Conservation (phyloP, 352 stramenopile genomes). For the Thalassiosira hispida region DNA sequence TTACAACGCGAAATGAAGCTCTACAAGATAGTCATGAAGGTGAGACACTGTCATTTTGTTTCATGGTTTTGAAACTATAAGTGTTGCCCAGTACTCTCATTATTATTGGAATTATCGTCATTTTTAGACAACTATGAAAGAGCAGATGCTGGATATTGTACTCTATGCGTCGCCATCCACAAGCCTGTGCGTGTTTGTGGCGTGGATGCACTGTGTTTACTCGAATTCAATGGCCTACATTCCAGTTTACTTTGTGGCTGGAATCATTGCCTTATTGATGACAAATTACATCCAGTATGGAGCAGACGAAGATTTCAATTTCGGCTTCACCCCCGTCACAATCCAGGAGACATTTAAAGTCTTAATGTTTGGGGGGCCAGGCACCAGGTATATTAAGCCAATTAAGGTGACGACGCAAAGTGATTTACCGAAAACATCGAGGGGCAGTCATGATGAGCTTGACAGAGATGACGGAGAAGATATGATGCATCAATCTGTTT, state of each 20-base stretch:
- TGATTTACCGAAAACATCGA: constrained; percentile 5
- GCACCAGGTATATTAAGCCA: constrained; percentile 41
- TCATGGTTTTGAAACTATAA: not conserved
- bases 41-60: constrained; percentile 19
- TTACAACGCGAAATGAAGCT: constrained; percentile 56
- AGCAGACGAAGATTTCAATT: constrained; percentile 49
- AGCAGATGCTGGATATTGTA: constrained; percentile 46
- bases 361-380: constrained; percentile 30
- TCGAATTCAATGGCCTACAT: constrained; percentile 59
- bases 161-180: constrained; percentile 35
- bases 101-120: not conserved
- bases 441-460: constrained; percentile 10
- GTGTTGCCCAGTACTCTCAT: not conserved
- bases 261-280: constrained; percentile 62
- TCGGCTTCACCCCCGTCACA: constrained; percentile 61
- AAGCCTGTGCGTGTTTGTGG: constrained; percentile 63
- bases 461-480: constrained; percentile 10
- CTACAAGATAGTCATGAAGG: constrained; percentile 41
- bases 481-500: constrained; percentile 9
- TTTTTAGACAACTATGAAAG: constrained; percentile 46
- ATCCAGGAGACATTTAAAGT: constrained; percentile 58
- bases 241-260: constrained; percentile 63
- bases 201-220: constrained; percentile 79
- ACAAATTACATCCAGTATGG: constrained; percentile 68
- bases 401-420: not conserved